Conservation (phyloP, 305 asterid species). For the Fraxinus velutina region DNA sequence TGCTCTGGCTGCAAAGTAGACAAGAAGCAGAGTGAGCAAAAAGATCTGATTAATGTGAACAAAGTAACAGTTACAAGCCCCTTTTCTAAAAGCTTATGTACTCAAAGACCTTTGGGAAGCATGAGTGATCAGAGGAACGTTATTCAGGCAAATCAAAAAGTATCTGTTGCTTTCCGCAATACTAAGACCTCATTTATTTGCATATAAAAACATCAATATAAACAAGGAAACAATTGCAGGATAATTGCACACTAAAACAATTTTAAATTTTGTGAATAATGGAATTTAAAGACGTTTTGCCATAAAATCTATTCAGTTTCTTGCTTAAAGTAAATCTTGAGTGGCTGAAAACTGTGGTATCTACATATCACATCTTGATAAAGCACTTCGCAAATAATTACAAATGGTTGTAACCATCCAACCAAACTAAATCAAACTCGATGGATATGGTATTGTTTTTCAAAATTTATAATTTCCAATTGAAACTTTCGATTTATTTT, state of each 20-base stretch:
- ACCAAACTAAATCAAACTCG: background rate
- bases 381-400: background rate
- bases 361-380: background rate
- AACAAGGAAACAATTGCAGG: background rate
- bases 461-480: background rate
- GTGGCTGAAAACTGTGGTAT: background rate
- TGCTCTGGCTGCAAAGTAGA: slow-evolving; percentile 82
- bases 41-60: background rate
- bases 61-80: background rate
- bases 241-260: background rate
- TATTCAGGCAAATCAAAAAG: background rate
- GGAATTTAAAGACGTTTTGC: background rate
- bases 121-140: background rate
- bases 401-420: background rate
- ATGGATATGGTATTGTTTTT: slow-evolving; percentile 1
- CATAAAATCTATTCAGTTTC: background rate
- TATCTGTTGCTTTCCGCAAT: background rate
- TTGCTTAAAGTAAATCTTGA: background rate
- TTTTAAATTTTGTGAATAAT: background rate
- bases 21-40: background rate
- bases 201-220: background rate
- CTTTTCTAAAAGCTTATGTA: background rate
- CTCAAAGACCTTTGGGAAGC: background rate
- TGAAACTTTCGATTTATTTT: background rate
- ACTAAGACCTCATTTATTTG: background rate